A percentile compares a stretch with the other conserved stretches of the same genome.
These are phyloP conservation scores for Arxiozyma telluris DNA, from an alignment of 1,139 yeast species.

Conservation along the genomic window DNA sequence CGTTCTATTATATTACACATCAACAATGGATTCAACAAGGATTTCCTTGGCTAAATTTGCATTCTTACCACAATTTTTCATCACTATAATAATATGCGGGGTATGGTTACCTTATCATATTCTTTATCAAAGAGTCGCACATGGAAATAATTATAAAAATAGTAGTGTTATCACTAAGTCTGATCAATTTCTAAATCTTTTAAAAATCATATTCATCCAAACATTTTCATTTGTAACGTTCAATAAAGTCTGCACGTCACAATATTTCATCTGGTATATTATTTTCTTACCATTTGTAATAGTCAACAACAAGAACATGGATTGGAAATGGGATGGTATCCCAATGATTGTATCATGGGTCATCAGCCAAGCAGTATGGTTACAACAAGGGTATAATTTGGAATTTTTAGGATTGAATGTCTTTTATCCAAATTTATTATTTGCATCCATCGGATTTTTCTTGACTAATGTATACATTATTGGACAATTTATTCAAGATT, in stretches of 20 bases:
- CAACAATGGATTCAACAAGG: conserved; percentile 30
- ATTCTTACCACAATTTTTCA: conserved; percentile 69
- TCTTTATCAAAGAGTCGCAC: background rate
- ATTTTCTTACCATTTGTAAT: conserved; percentile 71
- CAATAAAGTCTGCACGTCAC: conserved; percentile 92
- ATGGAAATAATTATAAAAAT: background rate
- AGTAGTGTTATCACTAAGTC: background rate
- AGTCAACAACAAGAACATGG: conserved; percentile 30
- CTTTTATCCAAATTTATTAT: conserved; percentile 54
- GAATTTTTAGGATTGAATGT: conserved; percentile 71
- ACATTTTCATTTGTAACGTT: conserved; percentile 84
- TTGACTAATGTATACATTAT: conserved; percentile 56
- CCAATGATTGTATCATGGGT: conserved; percentile 52
- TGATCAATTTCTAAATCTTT: conserved; percentile 5
- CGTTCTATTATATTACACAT: conserved; percentile 58
- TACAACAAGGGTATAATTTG: conserved; percentile 63
- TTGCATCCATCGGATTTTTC: conserved; percentile 58
- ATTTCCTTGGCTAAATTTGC: conserved; percentile 42
- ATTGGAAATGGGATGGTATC: conserved; percentile 30
- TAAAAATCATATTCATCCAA: conserved; percentile 72
- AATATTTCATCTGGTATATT: conserved; percentile 87
- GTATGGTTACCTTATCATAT: background rate
- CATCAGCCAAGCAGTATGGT: conserved; percentile 66
- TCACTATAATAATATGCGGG: conserved; percentile 25
- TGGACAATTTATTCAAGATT: conserved; percentile 41